Percentiles rank a stretch among this genome's conserved stretches.
Conservation (phyloP, 2,329 filamentous ascomycete species). For the Colletotrichum spinosum region DNA sequence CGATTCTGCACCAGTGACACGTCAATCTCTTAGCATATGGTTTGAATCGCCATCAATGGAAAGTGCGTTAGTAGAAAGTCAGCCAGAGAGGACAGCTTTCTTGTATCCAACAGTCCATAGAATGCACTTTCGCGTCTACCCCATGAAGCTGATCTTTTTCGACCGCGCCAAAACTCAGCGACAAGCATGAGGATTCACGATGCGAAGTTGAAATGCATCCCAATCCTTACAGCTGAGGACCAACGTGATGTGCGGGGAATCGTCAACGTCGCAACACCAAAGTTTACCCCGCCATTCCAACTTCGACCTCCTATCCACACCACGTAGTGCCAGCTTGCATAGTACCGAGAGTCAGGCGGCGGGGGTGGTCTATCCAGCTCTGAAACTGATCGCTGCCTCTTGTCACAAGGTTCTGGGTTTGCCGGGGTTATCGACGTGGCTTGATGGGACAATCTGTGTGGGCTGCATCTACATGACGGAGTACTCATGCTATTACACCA, state of each 20-base stretch:
- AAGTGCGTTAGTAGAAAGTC: too few species aligned
- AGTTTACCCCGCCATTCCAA: neutral
- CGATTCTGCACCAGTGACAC: too few species aligned
- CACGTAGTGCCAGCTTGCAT: neutral
- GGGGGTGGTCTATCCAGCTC: neutral
- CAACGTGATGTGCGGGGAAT: conserved; percentile 32
- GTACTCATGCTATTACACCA: too few species aligned
- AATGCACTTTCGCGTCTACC: too few species aligned
- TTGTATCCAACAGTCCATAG: too few species aligned
- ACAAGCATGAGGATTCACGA: neutral
- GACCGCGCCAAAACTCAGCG: neutral
- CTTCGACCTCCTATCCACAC: too few species aligned
- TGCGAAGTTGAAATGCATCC: neutral
- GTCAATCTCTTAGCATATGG: too few species aligned
- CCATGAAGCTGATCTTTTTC: too few species aligned
- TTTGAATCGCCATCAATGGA: too few species aligned
- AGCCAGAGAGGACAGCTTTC: too few species aligned
- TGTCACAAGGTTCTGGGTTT: neutral
- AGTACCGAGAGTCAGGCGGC: neutral
- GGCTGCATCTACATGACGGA: too few species aligned
- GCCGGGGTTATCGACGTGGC: neutral
- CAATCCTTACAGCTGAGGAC: neutral
- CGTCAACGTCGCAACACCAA: neutral
- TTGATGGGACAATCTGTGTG: neutral
- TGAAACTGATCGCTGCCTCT: neutral